phyloP scores from a whole-genome alignment of 345 rosid species.

The Firmiana major region DNA sequence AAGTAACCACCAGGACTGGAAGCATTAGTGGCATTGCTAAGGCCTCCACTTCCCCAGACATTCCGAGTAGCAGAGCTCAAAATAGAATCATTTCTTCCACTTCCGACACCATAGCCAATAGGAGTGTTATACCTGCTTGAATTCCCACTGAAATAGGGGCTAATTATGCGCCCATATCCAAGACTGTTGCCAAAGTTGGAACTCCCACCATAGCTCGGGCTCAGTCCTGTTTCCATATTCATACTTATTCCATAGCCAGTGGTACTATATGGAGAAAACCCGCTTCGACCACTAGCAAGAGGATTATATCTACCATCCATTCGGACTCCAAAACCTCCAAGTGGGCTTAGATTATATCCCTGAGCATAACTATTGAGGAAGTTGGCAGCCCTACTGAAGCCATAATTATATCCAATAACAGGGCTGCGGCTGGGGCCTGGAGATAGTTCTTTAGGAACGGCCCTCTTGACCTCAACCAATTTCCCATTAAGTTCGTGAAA shows the following conservation, averaged over 20 bases:
- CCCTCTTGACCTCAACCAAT: constrained; percentile 98
- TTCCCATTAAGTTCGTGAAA: constrained; percentile 97
- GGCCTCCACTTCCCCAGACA: constrained; percentile 80
- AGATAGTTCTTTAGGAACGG: constrained; percentile 81
- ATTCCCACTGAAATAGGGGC: constrained; percentile 53
- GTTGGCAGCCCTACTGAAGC: constrained; percentile 65
- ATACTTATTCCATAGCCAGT: constrained; percentile 64
- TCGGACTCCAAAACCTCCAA: constrained; percentile 58
- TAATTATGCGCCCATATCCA: constrained; percentile 60
- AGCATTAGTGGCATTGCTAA: constrained; percentile 35
- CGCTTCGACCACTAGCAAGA: constrained; percentile 56
- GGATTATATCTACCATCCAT: constrained; percentile 72
- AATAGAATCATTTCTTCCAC: constrained; percentile 54
- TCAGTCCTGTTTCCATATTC: constrained; percentile 67
- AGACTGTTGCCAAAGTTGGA: constrained; percentile 54
- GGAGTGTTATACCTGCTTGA: constrained; percentile 69
- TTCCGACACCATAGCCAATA: constrained; percentile 49
- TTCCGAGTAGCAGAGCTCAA: constrained; percentile 54
- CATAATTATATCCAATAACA: constrained; percentile 58
- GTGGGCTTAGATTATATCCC: constrained; percentile 50
- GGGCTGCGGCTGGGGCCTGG: constrained; percentile 70
- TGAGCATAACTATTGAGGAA: constrained; percentile 68
- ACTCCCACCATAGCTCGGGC: constrained; percentile 56
- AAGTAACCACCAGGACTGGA: constrained; percentile 43
- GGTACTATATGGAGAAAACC: constrained; percentile 49